Evolutionary conservation across 83 land plant species (phyloP).

Genomic region (Diphasiastrum complanatum): DNA sequence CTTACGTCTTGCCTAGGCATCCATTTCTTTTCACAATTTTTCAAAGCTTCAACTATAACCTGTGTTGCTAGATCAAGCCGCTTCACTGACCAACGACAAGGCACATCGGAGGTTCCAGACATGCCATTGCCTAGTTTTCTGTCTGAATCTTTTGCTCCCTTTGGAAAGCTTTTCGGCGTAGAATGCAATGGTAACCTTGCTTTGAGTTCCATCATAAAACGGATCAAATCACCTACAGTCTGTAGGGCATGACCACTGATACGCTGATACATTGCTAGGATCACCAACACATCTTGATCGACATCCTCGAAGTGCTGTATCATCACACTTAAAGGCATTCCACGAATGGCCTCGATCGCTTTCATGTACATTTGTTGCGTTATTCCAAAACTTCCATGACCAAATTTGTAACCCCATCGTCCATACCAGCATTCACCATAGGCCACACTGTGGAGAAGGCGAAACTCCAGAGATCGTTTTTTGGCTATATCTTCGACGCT

Average conservation of each 20-base stretch:
- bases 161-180: not conserved
- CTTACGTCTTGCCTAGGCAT: slow-evolving; percentile 15
- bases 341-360: slow-evolving; percentile 54
- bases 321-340: slow-evolving; percentile 44
- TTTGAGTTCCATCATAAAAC: slow-evolving; percentile 61
- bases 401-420: slow-evolving; percentile 47
- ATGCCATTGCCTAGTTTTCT: not conserved
- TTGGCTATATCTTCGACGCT: slow-evolving; percentile 75
- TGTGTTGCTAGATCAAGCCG: slow-evolving; percentile 6
- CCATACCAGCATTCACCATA: not conserved
- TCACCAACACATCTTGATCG: slow-evolving; percentile 13
- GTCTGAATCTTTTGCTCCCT: not conserved
- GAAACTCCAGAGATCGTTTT: slow-evolving; percentile 17
- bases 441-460: not conserved
- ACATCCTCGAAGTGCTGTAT: slow-evolving; percentile 28
- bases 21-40: slow-evolving; percentile 6
- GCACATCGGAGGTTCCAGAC: not conserved
- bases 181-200: slow-evolving; percentile 34
- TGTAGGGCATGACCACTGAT: slow-evolving; percentile 38
- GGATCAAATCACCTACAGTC: slow-evolving; percentile 50
- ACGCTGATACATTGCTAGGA: slow-evolving; percentile 45
- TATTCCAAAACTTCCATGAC: slow-evolving; percentile 63
- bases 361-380: slow-evolving; percentile 36
- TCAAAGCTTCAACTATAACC: slow-evolving; percentile 1
- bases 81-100: slow-evolving; percentile 9